phyloP scores from a whole-genome alignment of 2,329 filamentous ascomycete genomes.

The Diaporthe aspalathi region DNA sequence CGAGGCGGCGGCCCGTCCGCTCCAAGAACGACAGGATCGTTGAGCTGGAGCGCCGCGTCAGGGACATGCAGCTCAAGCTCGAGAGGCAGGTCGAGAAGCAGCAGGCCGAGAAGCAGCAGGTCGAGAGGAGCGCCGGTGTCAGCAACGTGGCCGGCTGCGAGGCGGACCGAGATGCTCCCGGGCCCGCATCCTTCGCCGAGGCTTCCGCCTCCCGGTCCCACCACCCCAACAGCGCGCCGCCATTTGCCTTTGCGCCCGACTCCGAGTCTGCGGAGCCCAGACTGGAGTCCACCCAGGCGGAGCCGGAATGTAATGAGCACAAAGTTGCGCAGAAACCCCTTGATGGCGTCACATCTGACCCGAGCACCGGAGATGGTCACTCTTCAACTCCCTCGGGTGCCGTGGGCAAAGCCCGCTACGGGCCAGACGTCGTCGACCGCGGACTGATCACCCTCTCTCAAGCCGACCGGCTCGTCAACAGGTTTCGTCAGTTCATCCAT shows the following conservation, averaged over 20 bases:
- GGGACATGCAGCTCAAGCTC: slow-evolving; percentile 38
- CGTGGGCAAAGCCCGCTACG: not conserved
- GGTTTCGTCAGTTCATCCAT: slow-evolving; percentile 26
- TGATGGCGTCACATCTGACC: not conserved
- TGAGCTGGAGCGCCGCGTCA: slow-evolving; percentile 37
- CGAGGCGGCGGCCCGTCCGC: slow-evolving; percentile 32
- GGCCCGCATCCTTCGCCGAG: slow-evolving; percentile 9
- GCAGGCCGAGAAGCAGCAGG: slow-evolving; percentile 10
- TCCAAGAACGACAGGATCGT: slow-evolving; percentile 39
- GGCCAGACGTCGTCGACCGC: slow-evolving; percentile 33
- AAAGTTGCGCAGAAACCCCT: not conserved
- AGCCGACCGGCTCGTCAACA: slow-evolving; percentile 21
- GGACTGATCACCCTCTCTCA: slow-evolving; percentile 15
- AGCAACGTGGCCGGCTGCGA: no score
- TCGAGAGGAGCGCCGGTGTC: slow-evolving; percentile 1
- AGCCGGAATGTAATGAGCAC: not conserved
- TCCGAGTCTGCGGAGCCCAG: not conserved
- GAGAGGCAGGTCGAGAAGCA: slow-evolving; percentile 33
- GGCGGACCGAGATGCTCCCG: not conserved
- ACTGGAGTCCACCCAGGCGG: no score
- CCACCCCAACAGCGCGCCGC: slow-evolving; percentile 1
- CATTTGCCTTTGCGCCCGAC: not conserved
- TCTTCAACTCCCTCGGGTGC: not conserved
- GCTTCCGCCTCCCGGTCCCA: not conserved
- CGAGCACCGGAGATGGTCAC: not conserved